Evolutionary conservation across 1,284 basidiomycete genomes (phyloP).

Genomic region (Ustilago loliicola): DNA sequence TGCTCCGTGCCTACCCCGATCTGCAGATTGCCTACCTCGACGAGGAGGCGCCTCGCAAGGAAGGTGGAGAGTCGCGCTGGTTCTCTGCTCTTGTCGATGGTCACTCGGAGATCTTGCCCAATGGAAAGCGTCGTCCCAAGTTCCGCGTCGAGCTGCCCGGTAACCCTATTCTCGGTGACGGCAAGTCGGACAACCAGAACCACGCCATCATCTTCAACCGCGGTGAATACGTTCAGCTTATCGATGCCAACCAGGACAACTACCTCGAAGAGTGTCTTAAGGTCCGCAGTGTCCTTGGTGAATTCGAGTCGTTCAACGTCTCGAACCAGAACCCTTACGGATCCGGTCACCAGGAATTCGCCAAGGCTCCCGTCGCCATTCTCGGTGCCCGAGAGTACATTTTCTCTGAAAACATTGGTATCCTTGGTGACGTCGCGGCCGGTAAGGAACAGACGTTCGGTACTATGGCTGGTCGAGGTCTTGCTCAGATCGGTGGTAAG

Average conservation of each 20-base stretch:
- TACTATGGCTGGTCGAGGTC: constrained; percentile 91
- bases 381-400: constrained; percentile 99
- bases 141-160: constrained; percentile 98
- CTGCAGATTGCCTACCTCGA: constrained; percentile 98
- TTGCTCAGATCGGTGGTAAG: constrained; percentile 98
- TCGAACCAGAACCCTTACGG: constrained; percentile 92
- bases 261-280: constrained; percentile 99
- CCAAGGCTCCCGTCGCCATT: constrained; percentile 90
- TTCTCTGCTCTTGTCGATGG: constrained; percentile 98
- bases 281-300: constrained; percentile 96
- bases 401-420: constrained; percentile 99
- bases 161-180: constrained; percentile 98
- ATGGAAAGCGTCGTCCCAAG: constrained; percentile 91
- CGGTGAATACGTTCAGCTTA: constrained; percentile 97
- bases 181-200: constrained; percentile 99
- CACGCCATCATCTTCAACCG: constrained; percentile 99
- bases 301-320: constrained; percentile 94
- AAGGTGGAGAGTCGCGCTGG: constrained; percentile 92
- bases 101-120: constrained; percentile 92
- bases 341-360: constrained; percentile 77
- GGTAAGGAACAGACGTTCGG: constrained; percentile 99
- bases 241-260: constrained; percentile 99
- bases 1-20: constrained; percentile 98
- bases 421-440: constrained; percentile 96
- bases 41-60: constrained; percentile 90